Evolutionary conservation across 2,329 filamentous ascomycete species (phyloP).

Genomic region (Sarocladium oryzae): DNA sequence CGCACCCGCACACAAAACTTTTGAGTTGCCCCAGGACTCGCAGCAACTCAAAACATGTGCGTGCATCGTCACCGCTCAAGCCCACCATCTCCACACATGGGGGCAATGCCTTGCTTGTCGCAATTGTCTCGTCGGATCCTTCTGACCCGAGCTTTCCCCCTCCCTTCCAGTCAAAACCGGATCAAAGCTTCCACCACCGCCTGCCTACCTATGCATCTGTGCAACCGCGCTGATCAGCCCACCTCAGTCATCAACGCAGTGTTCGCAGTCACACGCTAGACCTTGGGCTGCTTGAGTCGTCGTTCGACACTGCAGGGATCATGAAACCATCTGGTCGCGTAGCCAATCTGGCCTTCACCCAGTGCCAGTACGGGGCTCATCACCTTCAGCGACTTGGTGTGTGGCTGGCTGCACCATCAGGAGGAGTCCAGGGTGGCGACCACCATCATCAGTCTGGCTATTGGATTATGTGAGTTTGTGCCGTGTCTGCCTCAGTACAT

Average conservation of each 20-base stretch:
- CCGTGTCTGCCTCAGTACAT: background rate
- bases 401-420: slow-evolving; percentile 29
- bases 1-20: too few relatives aligned
- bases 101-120: background rate
- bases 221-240: background rate
- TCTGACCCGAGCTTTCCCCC: background rate
- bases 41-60: too few relatives aligned
- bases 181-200: too few relatives aligned
- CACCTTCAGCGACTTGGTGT: slow-evolving; percentile 40
- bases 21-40: too few relatives aligned
- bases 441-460: slow-evolving; percentile 16
- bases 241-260: background rate
- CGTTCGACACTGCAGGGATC: background rate
- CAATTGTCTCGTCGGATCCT: background rate
- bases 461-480: slow-evolving; percentile 30
- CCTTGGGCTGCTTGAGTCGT: background rate
- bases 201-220: too few relatives aligned
- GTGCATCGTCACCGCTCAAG: too few relatives aligned
- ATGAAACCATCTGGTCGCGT: background rate
- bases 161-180: background rate
- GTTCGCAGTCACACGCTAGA: background rate
- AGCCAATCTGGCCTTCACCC: background rate
- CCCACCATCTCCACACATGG: too few relatives aligned
- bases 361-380: slow-evolving; percentile 26
- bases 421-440: slow-evolving; percentile 6